Evolutionary conservation across 805 yeast species (phyloP).

Genomic region (Komagataella kurtzmanii): DNA sequence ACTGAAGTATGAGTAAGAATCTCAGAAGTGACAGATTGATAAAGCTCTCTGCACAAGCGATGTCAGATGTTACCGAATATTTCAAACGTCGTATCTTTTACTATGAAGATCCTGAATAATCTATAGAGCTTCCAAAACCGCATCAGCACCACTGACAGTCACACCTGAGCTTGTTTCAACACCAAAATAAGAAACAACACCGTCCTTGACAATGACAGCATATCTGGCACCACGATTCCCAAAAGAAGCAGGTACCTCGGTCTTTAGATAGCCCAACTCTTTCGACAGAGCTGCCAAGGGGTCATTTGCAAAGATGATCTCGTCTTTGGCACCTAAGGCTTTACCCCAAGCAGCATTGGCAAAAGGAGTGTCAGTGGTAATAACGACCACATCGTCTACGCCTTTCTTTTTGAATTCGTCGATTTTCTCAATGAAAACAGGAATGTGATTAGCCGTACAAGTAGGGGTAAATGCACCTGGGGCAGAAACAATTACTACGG

Average conservation of each 20-base stretch:
- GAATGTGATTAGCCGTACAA: slow-evolving; percentile 30
- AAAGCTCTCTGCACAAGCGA: neutral
- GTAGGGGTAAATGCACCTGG: slow-evolving; percentile 41
- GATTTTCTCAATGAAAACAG: slow-evolving; percentile 20
- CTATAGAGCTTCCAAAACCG: slow-evolving; percentile 15
- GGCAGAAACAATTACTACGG: slow-evolving; percentile 28
- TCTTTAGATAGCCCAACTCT: slow-evolving; percentile 43
- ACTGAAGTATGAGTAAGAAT: neutral
- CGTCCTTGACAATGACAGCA: slow-evolving; percentile 49
- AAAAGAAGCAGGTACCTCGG: slow-evolving; percentile 37
- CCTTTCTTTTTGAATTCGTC: slow-evolving; percentile 25
- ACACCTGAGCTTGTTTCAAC: slow-evolving; percentile 30
- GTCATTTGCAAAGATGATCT: slow-evolving; percentile 51
- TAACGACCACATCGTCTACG: slow-evolving; percentile 21
- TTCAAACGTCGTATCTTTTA: neutral
- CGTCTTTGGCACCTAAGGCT: slow-evolving; percentile 26
- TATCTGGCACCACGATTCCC: slow-evolving; percentile 57
- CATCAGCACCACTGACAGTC: slow-evolving; percentile 30
- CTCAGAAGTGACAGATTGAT: neutral
- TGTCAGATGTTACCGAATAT: neutral
- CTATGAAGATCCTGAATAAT: neutral
- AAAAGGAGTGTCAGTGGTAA: slow-evolving; percentile 29
- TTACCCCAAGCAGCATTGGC: slow-evolving; percentile 31
- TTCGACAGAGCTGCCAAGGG: slow-evolving; percentile 46
- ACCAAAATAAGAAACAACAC: slow-evolving; percentile 20